Percentiles rank a stretch among this genome's conserved stretches.
These are phyloP conservation scores for Populus pruinosa DNA, from an alignment of 345 rosid genomes.

Conservation along the genomic window DNA sequence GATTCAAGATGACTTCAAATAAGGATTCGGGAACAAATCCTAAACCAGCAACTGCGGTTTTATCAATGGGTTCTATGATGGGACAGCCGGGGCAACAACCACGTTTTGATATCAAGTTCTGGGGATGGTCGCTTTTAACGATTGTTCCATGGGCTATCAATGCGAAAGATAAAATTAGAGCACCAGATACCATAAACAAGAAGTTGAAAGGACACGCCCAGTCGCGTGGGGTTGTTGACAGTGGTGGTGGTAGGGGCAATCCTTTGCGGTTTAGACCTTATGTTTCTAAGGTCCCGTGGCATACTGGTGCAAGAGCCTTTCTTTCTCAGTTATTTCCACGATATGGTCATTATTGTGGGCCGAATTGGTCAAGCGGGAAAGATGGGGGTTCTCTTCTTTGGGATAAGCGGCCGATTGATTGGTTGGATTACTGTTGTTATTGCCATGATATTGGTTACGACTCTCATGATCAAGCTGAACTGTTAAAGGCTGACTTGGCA, in stretches of 20 bases:
- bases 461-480: conserved; percentile 77
- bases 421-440: conserved; percentile 96
- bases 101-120: conserved; percentile 40
- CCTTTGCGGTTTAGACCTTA: conserved; percentile 78
- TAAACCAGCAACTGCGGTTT: not conserved
- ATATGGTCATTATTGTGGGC: conserved; percentile 95
- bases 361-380: conserved; percentile 98
- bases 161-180: conserved; percentile 27
- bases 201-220: conserved; percentile 50
- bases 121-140: conserved; percentile 64
- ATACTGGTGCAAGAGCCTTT: conserved; percentile 77
- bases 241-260: conserved; percentile 16
- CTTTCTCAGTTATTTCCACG: conserved; percentile 91
- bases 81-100: conserved; percentile 39
- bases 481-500: conserved; percentile 78
- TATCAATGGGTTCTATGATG: not conserved
- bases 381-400: conserved; percentile 72
- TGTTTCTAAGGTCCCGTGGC: conserved; percentile 96
- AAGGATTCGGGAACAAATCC: conserved; percentile 37
- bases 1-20: conserved; percentile 34
- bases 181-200: conserved; percentile 62
- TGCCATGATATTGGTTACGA: conserved; percentile 98
- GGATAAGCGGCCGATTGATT: conserved; percentile 94
- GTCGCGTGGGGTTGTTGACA: conserved; percentile 22
- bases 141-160: conserved; percentile 48